Evolutionary conservation across 2,329 filamentous ascomycete genomes (phyloP), one percentile per base, ranked within the genome.

Genomic region (Monosporascus sp.): DNA sequence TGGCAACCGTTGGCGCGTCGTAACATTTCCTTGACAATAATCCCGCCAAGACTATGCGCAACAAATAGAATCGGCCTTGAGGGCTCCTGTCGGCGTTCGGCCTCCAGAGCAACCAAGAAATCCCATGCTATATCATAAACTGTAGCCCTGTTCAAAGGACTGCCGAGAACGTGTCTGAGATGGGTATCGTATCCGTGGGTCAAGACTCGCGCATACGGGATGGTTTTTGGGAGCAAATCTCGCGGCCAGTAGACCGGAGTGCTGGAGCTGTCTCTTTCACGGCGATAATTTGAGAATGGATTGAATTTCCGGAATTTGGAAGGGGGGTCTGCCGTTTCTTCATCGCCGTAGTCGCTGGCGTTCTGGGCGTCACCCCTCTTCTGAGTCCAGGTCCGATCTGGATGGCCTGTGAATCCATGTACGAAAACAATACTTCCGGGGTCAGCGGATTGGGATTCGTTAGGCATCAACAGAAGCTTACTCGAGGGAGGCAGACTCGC

Each of bases 401-500:
- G 38, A 41, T 41, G 38, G 38, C 38, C 38, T 8, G 38, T 41
- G 38, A 41, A 41, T 17, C 38, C 38, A 20, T 41, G 38, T 3
- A 41, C 19, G 38, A 41, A 41, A 20, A 41, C 19, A 20, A 41
- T 41, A 41, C 38, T 41, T 52, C 0, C 73, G 56, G 56, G 0
- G 66, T 44, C 1, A 55, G 53, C 14, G 59, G 54, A 2, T 48
- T 22, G 20, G 59, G 62, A 22, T 49, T 56, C n/a, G 56, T 56
- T 58, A 45, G 37, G 58, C 45, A 40, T 55, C 48, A 20, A 52
- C 52, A 34, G 56, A 63, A 1, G 62, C 59, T 45, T 72, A 76
- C 48, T 76, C 78, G 71, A 78, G 76, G 2, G 76, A 52, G 0
- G 72, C 77, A 0, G 73, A 70, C 49, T 71, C 71, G 2, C 69